Percentiles rank a stretch among this genome's conserved stretches.
These are phyloP conservation scores for Exobasidium rhododendri DNA, from an alignment of 1,284 basidiomycete species.

Conservation along the genomic window DNA sequence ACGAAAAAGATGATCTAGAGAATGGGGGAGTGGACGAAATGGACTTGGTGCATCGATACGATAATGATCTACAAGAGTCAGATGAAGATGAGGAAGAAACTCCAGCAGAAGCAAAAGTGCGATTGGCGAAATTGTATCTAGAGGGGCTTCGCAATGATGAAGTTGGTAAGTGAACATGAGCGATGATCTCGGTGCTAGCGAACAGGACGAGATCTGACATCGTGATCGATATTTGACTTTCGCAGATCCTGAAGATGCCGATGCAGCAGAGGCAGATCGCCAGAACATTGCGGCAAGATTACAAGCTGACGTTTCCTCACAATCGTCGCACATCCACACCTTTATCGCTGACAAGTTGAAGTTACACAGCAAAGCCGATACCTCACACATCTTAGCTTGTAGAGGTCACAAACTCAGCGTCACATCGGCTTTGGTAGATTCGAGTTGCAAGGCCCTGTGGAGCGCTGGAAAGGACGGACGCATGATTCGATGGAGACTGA, in stretches of 20 bases:
- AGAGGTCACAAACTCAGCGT: conserved; percentile 73
- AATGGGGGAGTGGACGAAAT: conserved; percentile 37
- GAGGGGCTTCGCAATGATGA: conserved; percentile 60
- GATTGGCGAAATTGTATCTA: conserved; percentile 85
- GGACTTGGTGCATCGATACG: conserved; percentile 41
- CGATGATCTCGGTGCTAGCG: too few species aligned
- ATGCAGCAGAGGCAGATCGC: conserved; percentile 87
- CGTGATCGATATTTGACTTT: neutral
- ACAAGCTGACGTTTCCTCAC: conserved; percentile 58
- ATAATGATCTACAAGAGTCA: conserved; percentile 18
- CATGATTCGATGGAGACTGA: conserved; percentile 46
- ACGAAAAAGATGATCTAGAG: conserved; percentile 22
- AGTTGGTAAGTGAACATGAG: conserved; percentile 53
- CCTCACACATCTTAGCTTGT: conserved; percentile 55
- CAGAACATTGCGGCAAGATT: conserved; percentile 85
- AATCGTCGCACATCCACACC: conserved; percentile 66
- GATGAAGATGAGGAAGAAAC: conserved; percentile 63
- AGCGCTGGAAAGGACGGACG: conserved; percentile 47
- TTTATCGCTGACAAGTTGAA: conserved; percentile 60
- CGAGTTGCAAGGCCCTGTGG: conserved; percentile 61
- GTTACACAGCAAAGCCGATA: conserved; percentile 8
- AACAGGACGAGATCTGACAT: too few species aligned
- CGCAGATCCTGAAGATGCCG: conserved; percentile 63
- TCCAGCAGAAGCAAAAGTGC: conserved; percentile 84
- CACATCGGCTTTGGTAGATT: conserved; percentile 68